A percentile compares a stretch with the other conserved stretches of the same genome.
These are phyloP conservation scores for Pontederia paniculata DNA, from an alignment of 176 grass and related monocot genomes.

Conservation along the genomic window DNA sequence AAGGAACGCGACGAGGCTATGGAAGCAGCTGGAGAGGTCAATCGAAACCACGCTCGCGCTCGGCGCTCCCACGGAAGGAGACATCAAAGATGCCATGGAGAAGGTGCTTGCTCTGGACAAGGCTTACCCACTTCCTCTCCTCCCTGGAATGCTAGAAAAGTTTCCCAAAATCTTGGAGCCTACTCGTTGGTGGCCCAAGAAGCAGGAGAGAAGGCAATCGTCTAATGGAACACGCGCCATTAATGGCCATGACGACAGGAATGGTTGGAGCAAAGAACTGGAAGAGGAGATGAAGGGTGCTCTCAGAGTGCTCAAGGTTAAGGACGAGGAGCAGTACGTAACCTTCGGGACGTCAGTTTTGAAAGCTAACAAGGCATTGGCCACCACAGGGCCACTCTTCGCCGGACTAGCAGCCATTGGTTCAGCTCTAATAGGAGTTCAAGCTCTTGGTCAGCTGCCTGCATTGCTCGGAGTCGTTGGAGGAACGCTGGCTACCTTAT, in stretches of 20 bases:
- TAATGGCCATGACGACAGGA: not conserved
- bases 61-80: not conserved
- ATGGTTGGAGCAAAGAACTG: no score
- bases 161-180: slow-evolving; percentile 10
- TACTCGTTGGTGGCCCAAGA: no score
- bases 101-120: no score
- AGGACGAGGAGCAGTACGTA: slow-evolving; percentile 37
- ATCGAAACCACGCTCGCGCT: not conserved
- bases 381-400: slow-evolving; percentile 19
- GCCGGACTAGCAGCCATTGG: no score
- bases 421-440: no score
- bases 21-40: no score
- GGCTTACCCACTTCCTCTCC: no score
- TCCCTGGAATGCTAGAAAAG: slow-evolving; percentile 15
- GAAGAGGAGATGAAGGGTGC: slow-evolving; percentile 42
- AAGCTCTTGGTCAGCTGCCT: no score
- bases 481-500: slow-evolving; percentile 26
- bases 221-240: no score
- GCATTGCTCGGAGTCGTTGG: not conserved
- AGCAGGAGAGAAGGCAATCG: no score
- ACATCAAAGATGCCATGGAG: slow-evolving; percentile 12
- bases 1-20: slow-evolving; percentile 6
- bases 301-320: slow-evolving; percentile 27
- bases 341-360: no score
- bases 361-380: slow-evolving; percentile 18